Evolutionary conservation across 768 basidiomycete genomes (phyloP), one percentile per base, ranked within the genome.

Genomic region (Termitomyces sp.): DNA sequence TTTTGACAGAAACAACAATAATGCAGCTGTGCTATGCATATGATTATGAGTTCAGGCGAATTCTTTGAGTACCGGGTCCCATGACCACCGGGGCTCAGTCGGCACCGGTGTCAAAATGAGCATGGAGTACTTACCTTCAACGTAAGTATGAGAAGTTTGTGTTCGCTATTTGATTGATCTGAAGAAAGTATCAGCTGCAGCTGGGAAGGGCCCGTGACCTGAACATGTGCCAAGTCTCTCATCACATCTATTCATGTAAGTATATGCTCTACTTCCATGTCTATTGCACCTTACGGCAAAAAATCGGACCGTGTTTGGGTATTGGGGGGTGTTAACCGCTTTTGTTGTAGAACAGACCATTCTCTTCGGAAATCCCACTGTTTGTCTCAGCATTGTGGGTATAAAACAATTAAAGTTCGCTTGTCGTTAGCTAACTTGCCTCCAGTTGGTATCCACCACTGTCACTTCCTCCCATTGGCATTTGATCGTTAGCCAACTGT

Each of bases 351-450:
- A n/a, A 3, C 3, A 1, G 5, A 20, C 36, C 49, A 51, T 51
- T 52, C 24, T 57, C 32, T 49, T 57, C 56, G 49, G 56, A 37
- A 51, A 42, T 57, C 8, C 7, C 13, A 32, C 27, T 52, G 50
- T 44, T 49, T 57, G 56, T 51, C 26, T 57, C 43, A 46, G 41
- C 39, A 16, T n/a, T 1, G 7, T 10, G 20, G 39, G 22, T 43
- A 57, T 57, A 57, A 44, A 50, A 50, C 48, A 57, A 32, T 41
- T 39, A 56, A 34, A 36, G 26, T 12, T 16, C n/a, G n/a, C n/a
- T n/a, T n/a, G n/a, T n/a, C n/a, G n/a, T n/a, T n/a, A n/a, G n/a
- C n/a, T 12, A 29, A 29, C 6, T 8, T 32, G 9, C 9, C 5
- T 10, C 14, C 18, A 57, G 24, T 42, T 47, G 18, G 27, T 46